These are phyloP conservation scores for Inga laurina DNA, from an alignment of 306 rosid species.

Conservation along the genomic window DNA sequence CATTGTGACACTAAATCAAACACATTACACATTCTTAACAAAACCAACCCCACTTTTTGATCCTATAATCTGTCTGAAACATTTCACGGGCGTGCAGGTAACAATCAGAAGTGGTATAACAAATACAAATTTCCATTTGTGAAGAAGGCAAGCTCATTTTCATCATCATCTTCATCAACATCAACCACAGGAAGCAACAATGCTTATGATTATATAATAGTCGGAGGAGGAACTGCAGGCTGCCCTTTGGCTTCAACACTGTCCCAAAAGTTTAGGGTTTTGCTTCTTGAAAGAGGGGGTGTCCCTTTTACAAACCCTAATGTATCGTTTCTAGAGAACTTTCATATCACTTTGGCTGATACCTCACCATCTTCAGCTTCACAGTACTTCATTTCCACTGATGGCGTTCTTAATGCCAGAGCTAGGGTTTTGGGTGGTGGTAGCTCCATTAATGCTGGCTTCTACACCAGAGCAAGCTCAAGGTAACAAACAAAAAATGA, in stretches of 20 bases:
- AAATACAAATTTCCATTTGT: constrained; percentile 63
- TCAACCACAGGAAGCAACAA: constrained; percentile 42
- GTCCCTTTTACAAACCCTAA: constrained; percentile 79
- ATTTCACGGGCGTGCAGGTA: constrained; percentile 31
- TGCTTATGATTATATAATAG: constrained; percentile 68
- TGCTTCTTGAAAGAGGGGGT: constrained; percentile 82
- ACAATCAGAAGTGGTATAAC: not conserved
- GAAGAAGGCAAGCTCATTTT: constrained; percentile 71
- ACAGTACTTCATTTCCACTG: constrained; percentile 73
- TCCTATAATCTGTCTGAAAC: not conserved
- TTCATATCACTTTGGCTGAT: constrained; percentile 77
- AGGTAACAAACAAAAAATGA: constrained; percentile 39
- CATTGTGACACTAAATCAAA: not conserved
- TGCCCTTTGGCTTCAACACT: constrained; percentile 84
- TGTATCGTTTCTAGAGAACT: constrained; percentile 65
- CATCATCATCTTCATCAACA: constrained; percentile 53
- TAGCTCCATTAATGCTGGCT: constrained; percentile 83
- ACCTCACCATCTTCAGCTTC: constrained; percentile 81
- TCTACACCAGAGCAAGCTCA: constrained; percentile 83
- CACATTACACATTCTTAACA: not conserved
- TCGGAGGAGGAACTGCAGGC: constrained; percentile 90
- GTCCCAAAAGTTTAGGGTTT: constrained; percentile 59
- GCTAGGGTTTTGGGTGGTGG: constrained; percentile 93
- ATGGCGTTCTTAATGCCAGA: constrained; percentile 81
- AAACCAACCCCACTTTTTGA: not conserved